phyloP scores from a whole-genome alignment of 441 rosid species.

The Erodium moschatum region DNA sequence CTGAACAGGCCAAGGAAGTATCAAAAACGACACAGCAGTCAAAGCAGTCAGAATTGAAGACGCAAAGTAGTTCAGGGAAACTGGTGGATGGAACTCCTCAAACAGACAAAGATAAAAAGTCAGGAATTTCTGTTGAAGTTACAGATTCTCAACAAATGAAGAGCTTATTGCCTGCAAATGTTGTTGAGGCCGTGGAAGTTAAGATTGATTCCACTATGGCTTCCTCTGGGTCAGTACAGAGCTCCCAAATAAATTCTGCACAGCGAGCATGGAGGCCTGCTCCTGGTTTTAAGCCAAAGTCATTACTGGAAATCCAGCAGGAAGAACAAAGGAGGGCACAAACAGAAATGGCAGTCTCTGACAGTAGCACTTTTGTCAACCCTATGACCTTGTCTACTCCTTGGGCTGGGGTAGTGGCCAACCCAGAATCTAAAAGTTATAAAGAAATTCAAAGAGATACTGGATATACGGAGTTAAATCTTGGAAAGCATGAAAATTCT shows the following conservation, averaged over 20 bases:
- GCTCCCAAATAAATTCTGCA: constrained; percentile 30
- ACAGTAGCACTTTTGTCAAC: constrained; percentile 33
- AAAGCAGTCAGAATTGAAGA: constrained; percentile 43
- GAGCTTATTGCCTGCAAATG: constrained; percentile 27
- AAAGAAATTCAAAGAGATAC: constrained; percentile 42
- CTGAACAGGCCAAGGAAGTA: constrained; percentile 51
- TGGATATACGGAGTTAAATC: constrained; percentile 28
- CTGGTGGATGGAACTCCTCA: constrained; percentile 20
- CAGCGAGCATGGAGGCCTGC: constrained; percentile 97
- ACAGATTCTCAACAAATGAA: constrained; percentile 22
- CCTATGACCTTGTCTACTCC: constrained; percentile 45
- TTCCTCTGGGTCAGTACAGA: constrained; percentile 30
- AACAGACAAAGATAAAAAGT: constrained; percentile 25
- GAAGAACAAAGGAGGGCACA: constrained; percentile 78
- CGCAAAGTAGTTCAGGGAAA: constrained; percentile 23
- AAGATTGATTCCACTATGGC: constrained; percentile 28
- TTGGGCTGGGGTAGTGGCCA: constrained; percentile 67
- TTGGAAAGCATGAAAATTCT: constrained; percentile 39
- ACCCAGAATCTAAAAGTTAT: constrained; percentile 41
- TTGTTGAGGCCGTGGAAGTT: constrained; percentile 29
- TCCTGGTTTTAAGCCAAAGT: constrained; percentile 90
- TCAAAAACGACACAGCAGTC: constrained; percentile 37
- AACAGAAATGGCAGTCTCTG: constrained; percentile 51
- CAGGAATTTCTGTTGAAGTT: constrained; percentile 26
- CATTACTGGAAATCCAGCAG: constrained; percentile 88